Base-by-base conservation (phyloP, 441 rosid species). In the Pelargonium australe region DNA sequence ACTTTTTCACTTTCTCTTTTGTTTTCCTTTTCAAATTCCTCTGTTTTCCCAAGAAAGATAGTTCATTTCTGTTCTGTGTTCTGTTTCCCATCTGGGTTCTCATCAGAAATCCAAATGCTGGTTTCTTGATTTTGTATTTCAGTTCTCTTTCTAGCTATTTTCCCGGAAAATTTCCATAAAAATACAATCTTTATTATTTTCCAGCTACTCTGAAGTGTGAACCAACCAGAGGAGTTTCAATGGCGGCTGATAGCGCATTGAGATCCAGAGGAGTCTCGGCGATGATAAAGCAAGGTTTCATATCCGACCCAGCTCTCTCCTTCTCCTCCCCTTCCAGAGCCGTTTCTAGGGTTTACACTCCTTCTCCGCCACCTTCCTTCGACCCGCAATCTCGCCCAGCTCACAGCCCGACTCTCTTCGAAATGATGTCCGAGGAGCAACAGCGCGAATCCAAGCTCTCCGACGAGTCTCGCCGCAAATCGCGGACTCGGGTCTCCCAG, bases 211-310 rank as follows among this genome's bases (percentile, higher is more conserved):
- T 28, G 34, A 0, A 28, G 37, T 34, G 37, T 34, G 37, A 34
- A 4, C 37, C 5, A 34, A 34, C 37, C 2, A 6, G 49, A 53
- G 31, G 40, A 45, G 14, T 53, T 17, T 71, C 79, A 65, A 89
- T 91, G 96, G 73, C 92, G 78, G 45, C 72, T 5, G 72, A 70
- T 8, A 70, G n/a, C 47, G 43, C 47, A 5, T 58, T 45, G 47
- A 63, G 63, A 65, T 84, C 94, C 55, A 89, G 85, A 77, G 95
- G 88, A 75, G 96, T 94, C 51, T 89, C 98, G 20, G 69, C 92
- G 31, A 88, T 91, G 98, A 87, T 91, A 77, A 89, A 81, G 74
- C 97, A 94, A 75, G 98, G 98, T 28, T 94, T 94, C 78, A 80
- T 91, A 58, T 84, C 97, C 45, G 90, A 87, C 78, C 75, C 82